Evolutionary conservation across 176 grass and related monocot species (phyloP).

Genomic region (Luzula sylvatica): DNA sequence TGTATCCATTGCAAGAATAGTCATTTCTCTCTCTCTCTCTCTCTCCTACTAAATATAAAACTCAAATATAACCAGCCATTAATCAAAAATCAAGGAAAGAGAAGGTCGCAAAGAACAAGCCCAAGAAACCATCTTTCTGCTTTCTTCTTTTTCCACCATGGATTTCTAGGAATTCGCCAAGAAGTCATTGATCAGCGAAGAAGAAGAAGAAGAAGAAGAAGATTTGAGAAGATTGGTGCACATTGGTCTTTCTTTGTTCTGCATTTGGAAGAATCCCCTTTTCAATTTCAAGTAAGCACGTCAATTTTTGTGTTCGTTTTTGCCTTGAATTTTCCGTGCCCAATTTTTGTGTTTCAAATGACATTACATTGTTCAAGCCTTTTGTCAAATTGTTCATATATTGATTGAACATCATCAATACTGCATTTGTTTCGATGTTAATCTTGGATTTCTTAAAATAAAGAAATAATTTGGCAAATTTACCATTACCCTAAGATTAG

Average conservation of each 20-base stretch:
- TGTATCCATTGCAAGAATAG: slow-evolving; percentile 8
- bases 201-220: slow-evolving; percentile 2
- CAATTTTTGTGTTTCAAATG: no score
- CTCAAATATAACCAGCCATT: background rate
- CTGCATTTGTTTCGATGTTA: no score
- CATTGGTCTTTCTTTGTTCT: slow-evolving; percentile 3
- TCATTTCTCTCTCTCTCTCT: slow-evolving; percentile 2
- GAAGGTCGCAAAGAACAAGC: background rate
- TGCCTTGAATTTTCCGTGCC: no score
- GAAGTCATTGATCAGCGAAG: background rate
- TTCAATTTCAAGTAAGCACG: slow-evolving; percentile 11
- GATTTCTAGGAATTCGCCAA: slow-evolving; percentile 16
- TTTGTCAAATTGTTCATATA: no score
- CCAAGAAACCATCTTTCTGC: background rate
- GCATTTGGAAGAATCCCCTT: background rate
- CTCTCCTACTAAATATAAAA: background rate
- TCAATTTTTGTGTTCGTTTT: background rate
- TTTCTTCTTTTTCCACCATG: slow-evolving; percentile 11
- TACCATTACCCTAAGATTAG: no score
- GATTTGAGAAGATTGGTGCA: slow-evolving; percentile 19
- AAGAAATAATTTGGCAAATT: no score
- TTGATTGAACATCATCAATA: no score
- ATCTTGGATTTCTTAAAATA: no score
- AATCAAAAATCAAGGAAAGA: background rate
- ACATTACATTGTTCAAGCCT: no score